phyloP scores from a whole-genome alignment of 140 eudicot genomes.

The Stevia rebaudiana region DNA sequence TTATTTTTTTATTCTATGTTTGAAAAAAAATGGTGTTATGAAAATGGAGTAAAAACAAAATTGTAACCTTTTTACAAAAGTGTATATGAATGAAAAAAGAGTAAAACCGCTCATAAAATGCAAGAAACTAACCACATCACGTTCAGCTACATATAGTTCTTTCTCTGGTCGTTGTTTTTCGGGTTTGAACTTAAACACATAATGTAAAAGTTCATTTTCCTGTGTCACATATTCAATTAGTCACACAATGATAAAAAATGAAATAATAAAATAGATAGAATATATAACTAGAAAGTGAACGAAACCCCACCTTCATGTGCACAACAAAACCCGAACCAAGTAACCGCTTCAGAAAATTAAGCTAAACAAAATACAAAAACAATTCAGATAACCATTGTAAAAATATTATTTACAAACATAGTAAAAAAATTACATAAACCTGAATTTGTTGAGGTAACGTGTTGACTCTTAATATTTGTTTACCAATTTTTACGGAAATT shows the following conservation, averaged over 20 bases:
- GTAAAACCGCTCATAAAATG: background rate
- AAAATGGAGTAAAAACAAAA: background rate
- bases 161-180: conserved; percentile 18
- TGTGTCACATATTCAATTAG: conserved; percentile 20
- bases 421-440: conserved; percentile 28
- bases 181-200: conserved; percentile 49
- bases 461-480: conserved; percentile 33
- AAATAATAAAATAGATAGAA: background rate
- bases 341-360: conserved; percentile 51
- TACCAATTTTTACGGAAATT: conserved; percentile 41
- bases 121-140: conserved; percentile 40
- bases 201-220: conserved; percentile 60
- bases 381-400: background rate
- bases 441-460: conserved; percentile 44
- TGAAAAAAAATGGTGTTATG: background rate
- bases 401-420: background rate
- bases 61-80: background rate
- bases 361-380: conserved; percentile 25
- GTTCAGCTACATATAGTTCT: conserved; percentile 42
- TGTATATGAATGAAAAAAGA: background rate
- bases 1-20: background rate
- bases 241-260: background rate
- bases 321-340: conserved; percentile 48
- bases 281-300: background rate
- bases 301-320: conserved; percentile 54